These are phyloP conservation scores for Schrenkiella parvula DNA, from an alignment of 345 rosid genomes.

Conservation along the genomic window DNA sequence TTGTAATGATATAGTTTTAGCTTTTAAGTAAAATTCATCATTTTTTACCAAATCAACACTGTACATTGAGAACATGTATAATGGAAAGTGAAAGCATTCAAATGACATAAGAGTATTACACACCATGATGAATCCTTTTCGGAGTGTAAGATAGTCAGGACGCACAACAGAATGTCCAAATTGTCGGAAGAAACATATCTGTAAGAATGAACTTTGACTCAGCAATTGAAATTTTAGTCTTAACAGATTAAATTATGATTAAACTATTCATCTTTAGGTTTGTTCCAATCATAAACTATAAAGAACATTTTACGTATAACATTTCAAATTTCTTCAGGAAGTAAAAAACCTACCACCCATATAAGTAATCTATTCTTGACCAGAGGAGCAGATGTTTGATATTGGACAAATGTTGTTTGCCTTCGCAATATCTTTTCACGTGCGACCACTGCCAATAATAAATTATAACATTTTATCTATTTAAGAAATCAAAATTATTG, in stretches of 20 bases:
- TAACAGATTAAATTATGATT: background rate
- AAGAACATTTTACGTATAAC: background rate
- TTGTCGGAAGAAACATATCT: slow-evolving; percentile 92
- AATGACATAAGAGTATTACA: slow-evolving; percentile 13
- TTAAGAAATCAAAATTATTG: background rate
- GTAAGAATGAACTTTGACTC: slow-evolving; percentile 22
- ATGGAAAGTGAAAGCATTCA: background rate
- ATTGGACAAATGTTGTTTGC: slow-evolving; percentile 78
- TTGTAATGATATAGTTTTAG: background rate
- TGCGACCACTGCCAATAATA: slow-evolving; percentile 46
- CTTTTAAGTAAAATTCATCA: background rate
- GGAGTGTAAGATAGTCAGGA: slow-evolving; percentile 79
- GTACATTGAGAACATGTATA: background rate
- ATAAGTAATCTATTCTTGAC: slow-evolving; percentile 53
- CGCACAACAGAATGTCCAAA: slow-evolving; percentile 80
- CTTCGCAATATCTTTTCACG: slow-evolving; percentile 53
- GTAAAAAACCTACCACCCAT: slow-evolving; percentile 62
- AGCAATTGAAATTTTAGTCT: background rate
- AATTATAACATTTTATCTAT: background rate
- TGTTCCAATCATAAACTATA: background rate
- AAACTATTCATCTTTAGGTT: background rate
- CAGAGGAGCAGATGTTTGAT: slow-evolving; percentile 56
- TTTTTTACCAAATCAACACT: background rate
- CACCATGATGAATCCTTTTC: slow-evolving; percentile 84
- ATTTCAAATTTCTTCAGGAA: background rate